Conservation (phyloP, 108 stramenopile species). For the Discostella stelligeroides region DNA sequence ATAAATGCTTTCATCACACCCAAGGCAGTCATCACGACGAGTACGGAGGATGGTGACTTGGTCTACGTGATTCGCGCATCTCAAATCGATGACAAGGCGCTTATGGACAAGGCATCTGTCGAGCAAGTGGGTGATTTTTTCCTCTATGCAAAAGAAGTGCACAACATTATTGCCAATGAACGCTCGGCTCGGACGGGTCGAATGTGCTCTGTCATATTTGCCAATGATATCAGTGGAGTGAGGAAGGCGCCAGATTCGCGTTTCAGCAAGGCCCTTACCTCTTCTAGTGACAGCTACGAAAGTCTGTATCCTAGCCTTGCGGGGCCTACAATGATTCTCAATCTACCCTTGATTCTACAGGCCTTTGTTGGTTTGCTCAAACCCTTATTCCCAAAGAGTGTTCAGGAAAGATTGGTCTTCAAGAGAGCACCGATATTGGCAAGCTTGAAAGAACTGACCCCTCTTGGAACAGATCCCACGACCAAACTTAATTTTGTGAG, state of each 20-base stretch:
- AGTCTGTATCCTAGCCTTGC: conserved; percentile 49
- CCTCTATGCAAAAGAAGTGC: conserved; percentile 55
- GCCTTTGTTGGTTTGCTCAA: conserved; percentile 53
- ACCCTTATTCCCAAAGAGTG: conserved; percentile 52
- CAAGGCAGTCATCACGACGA: conserved; percentile 38
- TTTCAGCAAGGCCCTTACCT: conserved; percentile 48
- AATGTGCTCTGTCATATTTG: conserved; percentile 47
- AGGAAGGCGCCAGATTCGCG: conserved; percentile 40
- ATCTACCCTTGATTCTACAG: conserved; percentile 49
- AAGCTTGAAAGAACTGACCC: conserved; percentile 44
- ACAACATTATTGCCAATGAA: conserved; percentile 44
- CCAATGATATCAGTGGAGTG: conserved; percentile 54
- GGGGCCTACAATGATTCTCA: conserved; percentile 53
- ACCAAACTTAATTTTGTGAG: conserved; percentile 37
- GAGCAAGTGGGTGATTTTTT: conserved; percentile 53
- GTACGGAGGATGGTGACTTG: conserved; percentile 52
- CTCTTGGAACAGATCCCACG: conserved; percentile 20
- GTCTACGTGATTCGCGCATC: conserved; percentile 55
- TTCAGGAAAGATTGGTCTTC: conserved; percentile 52
- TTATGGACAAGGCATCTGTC: conserved; percentile 45
- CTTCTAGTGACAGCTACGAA: conserved; percentile 50
- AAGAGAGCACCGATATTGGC: conserved; percentile 50
- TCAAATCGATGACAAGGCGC: conserved; percentile 46
- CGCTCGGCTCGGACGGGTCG: conserved; percentile 39
- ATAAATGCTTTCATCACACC: conserved; percentile 45